Conservation (phyloP, 352 stramenopile species). For the Pythium aphanidermatum region DNA sequence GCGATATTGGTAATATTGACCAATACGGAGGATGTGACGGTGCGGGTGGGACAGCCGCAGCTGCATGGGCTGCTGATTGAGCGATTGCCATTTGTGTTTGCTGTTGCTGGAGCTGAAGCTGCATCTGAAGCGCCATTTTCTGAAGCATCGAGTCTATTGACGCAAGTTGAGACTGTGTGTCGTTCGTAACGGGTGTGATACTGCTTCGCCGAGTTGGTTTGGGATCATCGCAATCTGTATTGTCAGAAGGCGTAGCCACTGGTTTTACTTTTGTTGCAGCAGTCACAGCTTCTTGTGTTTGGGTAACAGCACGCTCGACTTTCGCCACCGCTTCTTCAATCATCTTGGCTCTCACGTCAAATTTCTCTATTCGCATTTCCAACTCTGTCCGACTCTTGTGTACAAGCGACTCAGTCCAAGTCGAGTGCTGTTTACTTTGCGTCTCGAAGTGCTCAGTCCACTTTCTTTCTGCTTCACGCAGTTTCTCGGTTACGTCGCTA, state of each 20-base stretch:
- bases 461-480: constrained; percentile 15
- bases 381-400: not conserved
- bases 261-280: not conserved
- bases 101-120: constrained; percentile 30
- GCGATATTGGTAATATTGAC: not conserved
- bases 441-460: constrained; percentile 8
- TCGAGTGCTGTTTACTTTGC: not conserved
- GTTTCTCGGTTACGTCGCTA: constrained; percentile 28
- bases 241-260: not conserved
- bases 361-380: constrained; percentile 21
- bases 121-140: constrained; percentile 62
- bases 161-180: constrained; percentile 15
- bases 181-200: not conserved
- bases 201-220: not conserved
- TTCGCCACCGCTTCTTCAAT: constrained; percentile 4
- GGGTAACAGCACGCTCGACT: not conserved
- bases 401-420: not conserved
- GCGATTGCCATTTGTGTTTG: constrained; percentile 14
- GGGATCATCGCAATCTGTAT: not conserved
- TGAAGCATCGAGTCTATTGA: constrained; percentile 53
- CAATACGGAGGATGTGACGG: constrained; percentile 6
- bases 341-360: constrained; percentile 17
- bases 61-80: not conserved
- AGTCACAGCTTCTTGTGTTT: not conserved
- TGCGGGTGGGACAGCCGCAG: not conserved